Evolutionary conservation across 2,329 filamentous ascomycete species (phyloP).

Genomic region (Aspergillus sojae): DNA sequence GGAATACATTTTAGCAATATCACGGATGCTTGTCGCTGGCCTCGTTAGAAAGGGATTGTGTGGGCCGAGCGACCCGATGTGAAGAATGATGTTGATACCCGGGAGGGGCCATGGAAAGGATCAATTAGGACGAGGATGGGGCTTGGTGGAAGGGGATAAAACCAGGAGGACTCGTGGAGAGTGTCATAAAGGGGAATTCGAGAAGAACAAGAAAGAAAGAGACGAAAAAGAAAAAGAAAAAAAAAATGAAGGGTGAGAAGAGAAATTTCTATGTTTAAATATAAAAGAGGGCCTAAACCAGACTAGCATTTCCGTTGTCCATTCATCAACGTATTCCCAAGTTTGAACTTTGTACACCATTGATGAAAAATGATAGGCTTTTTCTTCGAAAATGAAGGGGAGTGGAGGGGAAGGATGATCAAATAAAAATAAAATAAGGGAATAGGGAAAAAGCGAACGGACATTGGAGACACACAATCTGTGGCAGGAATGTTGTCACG

Average conservation of each 20-base stretch:
- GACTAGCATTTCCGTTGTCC: not conserved
- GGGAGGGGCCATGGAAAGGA: constrained; percentile 13
- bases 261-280: not conserved
- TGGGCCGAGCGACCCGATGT: constrained; percentile 24
- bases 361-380: not conserved
- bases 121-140: constrained; percentile 11
- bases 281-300: constrained; percentile 12
- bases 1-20: constrained; percentile 12
- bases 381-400: not conserved
- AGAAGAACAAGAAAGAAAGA: not conserved
- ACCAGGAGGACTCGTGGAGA: constrained; percentile 12
- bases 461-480: constrained; percentile 17
- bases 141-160: constrained; percentile 1
- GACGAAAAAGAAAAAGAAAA: constrained; percentile 11
- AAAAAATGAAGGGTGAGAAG: not conserved
- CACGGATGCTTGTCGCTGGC: constrained; percentile 15
- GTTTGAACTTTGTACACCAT: not conserved
- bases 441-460: constrained; percentile 1
- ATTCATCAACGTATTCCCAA: not conserved
- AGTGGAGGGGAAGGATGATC: not conserved
- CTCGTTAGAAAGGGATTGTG: constrained; percentile 20
- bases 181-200: constrained; percentile 12
- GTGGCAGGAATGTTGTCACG: constrained; percentile 28
- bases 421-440: not conserved
- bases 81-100: constrained; percentile 21